phyloP scores from a whole-genome alignment of 1,139 yeast species.

The Kurtzmaniella quercitrusa region DNA sequence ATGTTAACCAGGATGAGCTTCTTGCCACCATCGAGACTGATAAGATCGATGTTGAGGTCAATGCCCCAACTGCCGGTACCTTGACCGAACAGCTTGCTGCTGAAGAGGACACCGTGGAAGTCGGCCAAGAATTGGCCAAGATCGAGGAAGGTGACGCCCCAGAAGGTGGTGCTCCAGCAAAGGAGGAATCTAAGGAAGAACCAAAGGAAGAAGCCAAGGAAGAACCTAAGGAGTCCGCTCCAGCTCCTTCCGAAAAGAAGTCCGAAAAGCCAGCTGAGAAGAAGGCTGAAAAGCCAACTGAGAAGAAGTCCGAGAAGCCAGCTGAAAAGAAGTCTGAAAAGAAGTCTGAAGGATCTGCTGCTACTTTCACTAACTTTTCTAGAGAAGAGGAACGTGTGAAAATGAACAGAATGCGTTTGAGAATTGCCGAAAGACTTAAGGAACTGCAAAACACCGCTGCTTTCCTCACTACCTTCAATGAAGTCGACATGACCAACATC shows the following conservation, averaged over 20 bases:
- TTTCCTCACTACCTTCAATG: constrained; percentile 95
- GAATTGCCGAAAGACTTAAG: constrained; percentile 98
- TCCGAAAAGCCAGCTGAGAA: constrained; percentile 24
- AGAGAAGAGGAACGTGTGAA: constrained; percentile 91
- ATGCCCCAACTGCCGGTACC: constrained; percentile 91
- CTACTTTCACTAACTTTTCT: constrained; percentile 60
- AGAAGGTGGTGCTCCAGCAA: constrained; percentile 50
- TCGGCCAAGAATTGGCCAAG: constrained; percentile 88
- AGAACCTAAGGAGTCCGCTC: constrained; percentile 23
- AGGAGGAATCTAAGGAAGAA: constrained; percentile 17
- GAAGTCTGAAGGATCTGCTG: constrained; percentile 28
- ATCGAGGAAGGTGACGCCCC: constrained; percentile 90
- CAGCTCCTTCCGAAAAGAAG: constrained; percentile 17
- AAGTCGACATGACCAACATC: constrained; percentile 92
- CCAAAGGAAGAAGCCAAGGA: constrained; percentile 20
- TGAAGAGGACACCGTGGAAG: constrained; percentile 92
- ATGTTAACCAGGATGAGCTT: constrained; percentile 81
- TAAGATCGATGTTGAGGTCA: constrained; percentile 95
- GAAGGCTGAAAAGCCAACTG: constrained; percentile 20
- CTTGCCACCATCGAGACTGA: constrained; percentile 98
- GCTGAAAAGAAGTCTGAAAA: constrained; percentile 21
- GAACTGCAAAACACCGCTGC: constrained; percentile 99
- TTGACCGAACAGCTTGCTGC: constrained; percentile 77
- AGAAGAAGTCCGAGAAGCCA: constrained; percentile 17
- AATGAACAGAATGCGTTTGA: constrained; percentile 99